Evolutionary conservation across 345 rosid species (phyloP), one percentile per base, ranked within the genome.

Genomic region (Cardamine resedifolia): DNA sequence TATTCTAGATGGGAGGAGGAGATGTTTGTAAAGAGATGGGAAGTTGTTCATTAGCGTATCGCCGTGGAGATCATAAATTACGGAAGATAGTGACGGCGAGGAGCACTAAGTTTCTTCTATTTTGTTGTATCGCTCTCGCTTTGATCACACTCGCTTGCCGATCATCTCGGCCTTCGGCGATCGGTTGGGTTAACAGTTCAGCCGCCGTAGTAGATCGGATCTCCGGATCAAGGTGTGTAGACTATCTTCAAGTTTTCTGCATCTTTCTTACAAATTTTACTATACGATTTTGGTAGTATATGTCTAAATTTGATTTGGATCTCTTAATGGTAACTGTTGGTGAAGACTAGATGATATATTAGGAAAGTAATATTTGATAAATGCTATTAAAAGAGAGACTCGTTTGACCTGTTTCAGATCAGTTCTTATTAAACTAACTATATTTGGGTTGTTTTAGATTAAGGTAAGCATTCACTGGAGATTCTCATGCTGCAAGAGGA

Each of bases 21-120:
- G 57, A 41, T 3, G 30, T 53, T 56, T 10, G 33, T 72, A 73
- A 69, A 76, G 85, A 72, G 84, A 88, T 88, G 93, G 84, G 96
- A 77, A 82, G 88, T 57, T 83, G 85, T 74, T 74, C 83, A 27
- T 28, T 84, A 76, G 71, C 77, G 12, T 84, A 83, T 72, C 97
- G 98, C 33, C 84, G 98, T 51, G 78, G 83, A 66, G 73, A 80
- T 47, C 95, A 81, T 82, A 83, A 88, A 67, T 67, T 80, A 70
- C 82, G 91, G 34, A 91, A 90, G 73, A 33, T 86, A 15, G 83
- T 74, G 6, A 86, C 88, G 79, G 81, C 87, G 77, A 75, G 77
- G 65, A 92, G 80, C 80, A 84, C 83, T 73, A 92, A 81, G 87
- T 80, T 92, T 43, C 81, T 92, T 16, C 83, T 92, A 6, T 68